A percentile compares a stretch with the other conserved stretches of the same genome.
Evolutionary conservation across 2,329 filamentous ascomycete species (phyloP).

Genomic region (Aureobasidium pullulans): DNA sequence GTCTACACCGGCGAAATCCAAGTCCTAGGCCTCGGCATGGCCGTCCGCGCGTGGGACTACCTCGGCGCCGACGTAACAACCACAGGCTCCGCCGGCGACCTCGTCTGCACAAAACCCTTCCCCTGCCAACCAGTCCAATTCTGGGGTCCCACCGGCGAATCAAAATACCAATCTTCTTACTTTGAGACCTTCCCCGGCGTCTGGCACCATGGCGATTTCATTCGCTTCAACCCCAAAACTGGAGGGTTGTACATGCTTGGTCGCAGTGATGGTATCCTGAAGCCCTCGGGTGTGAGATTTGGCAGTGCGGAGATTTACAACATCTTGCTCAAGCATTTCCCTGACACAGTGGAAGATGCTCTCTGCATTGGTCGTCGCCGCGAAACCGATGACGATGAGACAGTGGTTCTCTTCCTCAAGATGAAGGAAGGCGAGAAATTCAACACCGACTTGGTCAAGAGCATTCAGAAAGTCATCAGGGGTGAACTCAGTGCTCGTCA

Average conservation of each 20-base stretch:
- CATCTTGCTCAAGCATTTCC: conserved; percentile 77
- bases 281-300: conserved; percentile 85
- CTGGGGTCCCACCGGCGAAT: conserved; percentile 64
- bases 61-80: conserved; percentile 51
- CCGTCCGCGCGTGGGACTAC: conserved; percentile 42
- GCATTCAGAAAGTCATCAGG: conserved; percentile 62
- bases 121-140: conserved; percentile 87
- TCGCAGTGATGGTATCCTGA: conserved; percentile 84
- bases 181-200: conserved; percentile 73
- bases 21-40: conserved; percentile 43
- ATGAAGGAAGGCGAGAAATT: conserved; percentile 56
- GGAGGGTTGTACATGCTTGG: conserved; percentile 86
- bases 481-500: conserved; percentile 80
- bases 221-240: conserved; percentile 61
- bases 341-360: conserved; percentile 70
- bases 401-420: conserved; percentile 81
- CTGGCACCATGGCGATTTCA: conserved; percentile 96
- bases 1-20: conserved; percentile 47
- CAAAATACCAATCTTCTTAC: conserved; percentile 77
- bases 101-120: conserved; percentile 81
- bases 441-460: conserved; percentile 50
- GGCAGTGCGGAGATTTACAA: conserved; percentile 96
- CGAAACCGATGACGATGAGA: conserved; percentile 69
- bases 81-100: conserved; percentile 68
- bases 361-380: conserved; percentile 75